Evolutionary conservation across 768 basidiomycete genomes (phyloP).

Genomic region (Gelatoporia subvermispora): DNA sequence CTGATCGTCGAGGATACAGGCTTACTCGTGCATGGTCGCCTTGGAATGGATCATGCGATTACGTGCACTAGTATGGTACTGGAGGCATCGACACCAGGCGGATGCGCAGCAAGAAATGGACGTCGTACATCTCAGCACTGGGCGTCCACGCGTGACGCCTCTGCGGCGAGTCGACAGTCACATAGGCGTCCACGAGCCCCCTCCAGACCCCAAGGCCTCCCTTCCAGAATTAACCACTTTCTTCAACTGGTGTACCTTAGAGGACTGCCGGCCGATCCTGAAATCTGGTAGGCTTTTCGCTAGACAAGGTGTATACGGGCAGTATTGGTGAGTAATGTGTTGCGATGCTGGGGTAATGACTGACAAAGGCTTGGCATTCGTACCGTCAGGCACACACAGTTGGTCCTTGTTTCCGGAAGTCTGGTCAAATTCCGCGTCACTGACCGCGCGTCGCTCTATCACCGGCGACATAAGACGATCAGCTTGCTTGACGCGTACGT

Average conservation of each 20-base stretch:
- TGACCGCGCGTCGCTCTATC: conserved; percentile 53
- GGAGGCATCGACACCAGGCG: conserved; percentile 68
- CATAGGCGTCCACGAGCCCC: conserved; percentile 39
- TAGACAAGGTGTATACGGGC: conserved; percentile 64
- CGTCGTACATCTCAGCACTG: conserved; percentile 47
- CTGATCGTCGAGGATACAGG: conserved; percentile 37
- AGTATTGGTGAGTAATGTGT: conserved; percentile 61
- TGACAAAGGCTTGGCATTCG: too few relatives aligned
- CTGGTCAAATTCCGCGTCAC: conserved; percentile 67
- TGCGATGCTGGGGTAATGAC: too few relatives aligned
- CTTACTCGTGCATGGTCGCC: conserved; percentile 59
- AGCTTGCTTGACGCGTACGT: conserved; percentile 74
- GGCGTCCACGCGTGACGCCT: conserved; percentile 58
- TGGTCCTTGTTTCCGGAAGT: conserved; percentile 73
- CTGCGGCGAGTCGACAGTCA: conserved; percentile 38
- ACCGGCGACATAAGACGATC: conserved; percentile 48
- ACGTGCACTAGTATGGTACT: conserved; percentile 66
- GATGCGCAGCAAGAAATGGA: conserved; percentile 84
- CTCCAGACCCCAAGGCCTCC: conserved; percentile 47
- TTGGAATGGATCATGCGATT: conserved; percentile 85
- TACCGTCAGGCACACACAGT: conserved; percentile 62
- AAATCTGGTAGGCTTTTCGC: conserved; percentile 72
- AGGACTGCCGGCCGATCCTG: conserved; percentile 71
- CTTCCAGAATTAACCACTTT: conserved; percentile 56
- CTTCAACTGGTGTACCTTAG: conserved; percentile 86